These are phyloP conservation scores for Hanseniaspora sp. DNA, from an alignment of 1,139 yeast genomes.

Conservation along the genomic window DNA sequence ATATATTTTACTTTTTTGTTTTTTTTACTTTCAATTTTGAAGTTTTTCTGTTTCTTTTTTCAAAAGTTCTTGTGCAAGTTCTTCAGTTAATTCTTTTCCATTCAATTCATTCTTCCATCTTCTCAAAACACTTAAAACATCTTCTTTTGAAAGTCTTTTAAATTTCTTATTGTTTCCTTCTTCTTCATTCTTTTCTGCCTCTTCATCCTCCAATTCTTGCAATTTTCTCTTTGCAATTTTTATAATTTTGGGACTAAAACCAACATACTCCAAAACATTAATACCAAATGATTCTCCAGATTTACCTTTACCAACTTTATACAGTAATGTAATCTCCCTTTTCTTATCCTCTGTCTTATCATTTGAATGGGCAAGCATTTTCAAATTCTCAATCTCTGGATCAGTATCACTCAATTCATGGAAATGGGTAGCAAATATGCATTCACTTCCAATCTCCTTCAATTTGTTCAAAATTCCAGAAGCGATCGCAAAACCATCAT, in stretches of 20 bases:
- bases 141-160: conserved; percentile 6
- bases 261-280: conserved; percentile 91
- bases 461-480: conserved; percentile 59
- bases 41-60: not conserved
- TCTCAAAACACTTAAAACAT: conserved; percentile 3
- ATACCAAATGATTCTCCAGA: conserved; percentile 94
- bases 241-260: conserved; percentile 78
- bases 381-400: conserved; percentile 60
- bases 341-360: conserved; percentile 22
- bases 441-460: conserved; percentile 49
- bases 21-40: not conserved
- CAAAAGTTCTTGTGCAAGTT: conserved; percentile 1
- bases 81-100: not conserved
- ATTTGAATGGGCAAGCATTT: conserved; percentile 70
- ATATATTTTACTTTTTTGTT: not conserved
- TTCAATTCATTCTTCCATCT: conserved; percentile 9
- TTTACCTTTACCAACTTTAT: conserved; percentile 84
- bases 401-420: conserved; percentile 71
- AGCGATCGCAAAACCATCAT: conserved; percentile 95
- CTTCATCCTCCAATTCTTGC: conserved; percentile 65
- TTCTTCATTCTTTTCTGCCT: conserved; percentile 23
- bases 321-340: conserved; percentile 74
- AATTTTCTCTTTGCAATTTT: conserved; percentile 94
- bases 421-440: conserved; percentile 92
- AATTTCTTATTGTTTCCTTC: not conserved